Base-by-base conservation (phyloP, 257 asterid species). In the Gentiana macrophylla region DNA sequence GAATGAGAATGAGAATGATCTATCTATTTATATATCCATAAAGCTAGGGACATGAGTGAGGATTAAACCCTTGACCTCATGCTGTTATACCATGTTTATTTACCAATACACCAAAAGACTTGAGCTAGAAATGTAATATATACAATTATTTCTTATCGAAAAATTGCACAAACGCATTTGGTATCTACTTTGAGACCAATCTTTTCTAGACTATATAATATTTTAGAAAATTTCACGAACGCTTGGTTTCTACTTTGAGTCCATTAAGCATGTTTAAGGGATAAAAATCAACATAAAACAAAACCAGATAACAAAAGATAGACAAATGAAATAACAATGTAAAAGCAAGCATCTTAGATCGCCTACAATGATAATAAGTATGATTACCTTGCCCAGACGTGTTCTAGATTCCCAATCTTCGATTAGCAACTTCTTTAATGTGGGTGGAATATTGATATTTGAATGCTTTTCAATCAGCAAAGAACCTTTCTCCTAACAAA, bases 341-440 rank as follows among this genome's bases (percentile, higher is more conserved):
- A 32, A 37, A 35, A 32, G 2, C 12, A 8, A 50, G 11, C 35
- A 13, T 41, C 33, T 37, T 37, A 44, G 56, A 41, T 41, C 46
- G 2, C 6, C 53, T 62, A 55, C 4, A 44, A 6, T 13, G 52
- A 45, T 32, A 6, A 15, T 24, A 41, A 35, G 12, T 4, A 6
- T 3, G 36, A 49, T 62, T 72, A 84, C 96, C 93, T 84, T 84
- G 61, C 79, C 82, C 45, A 72, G 74, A 45, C 82, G 84, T 61
- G 74, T 75, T 62, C 81, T 63, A 59, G 75, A 76, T 74, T 84
- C 94, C 61, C 79, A 79, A 64, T 84, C 96, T 67, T 77, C 77
- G 54, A 79, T 61, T 32, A 88, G 77, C 49, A 78, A 82, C 60
- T 79, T 84, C 84, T 69, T 88, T 65, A 88, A 63, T 53, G 67